A percentile compares a stretch with the other conserved stretches of the same genome.
phyloP scores from a whole-genome alignment of 495 filamentous ascomycete species.

The Trichoderma reesei region DNA sequence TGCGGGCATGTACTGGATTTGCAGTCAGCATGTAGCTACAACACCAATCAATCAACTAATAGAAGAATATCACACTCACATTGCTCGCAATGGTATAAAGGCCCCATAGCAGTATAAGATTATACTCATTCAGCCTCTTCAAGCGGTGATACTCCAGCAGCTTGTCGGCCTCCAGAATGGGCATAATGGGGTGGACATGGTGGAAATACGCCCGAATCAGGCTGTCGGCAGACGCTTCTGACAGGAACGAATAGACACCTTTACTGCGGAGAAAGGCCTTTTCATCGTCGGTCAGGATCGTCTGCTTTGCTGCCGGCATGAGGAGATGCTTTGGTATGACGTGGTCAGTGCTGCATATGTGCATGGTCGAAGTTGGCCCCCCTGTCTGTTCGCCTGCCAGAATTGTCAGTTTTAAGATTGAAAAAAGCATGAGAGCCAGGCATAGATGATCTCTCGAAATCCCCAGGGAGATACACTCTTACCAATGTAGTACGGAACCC shows the following conservation, averaged over 20 bases:
- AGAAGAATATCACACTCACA: not conserved
- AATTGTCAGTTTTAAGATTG: not conserved
- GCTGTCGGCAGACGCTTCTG: not conserved
- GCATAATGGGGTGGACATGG: not conserved
- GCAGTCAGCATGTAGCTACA: not conserved
- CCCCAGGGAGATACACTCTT: not conserved
- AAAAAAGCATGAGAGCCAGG: not conserved
- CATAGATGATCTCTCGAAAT: not conserved
- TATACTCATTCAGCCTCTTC: not conserved
- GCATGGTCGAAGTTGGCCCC: not conserved
- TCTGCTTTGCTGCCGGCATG: not conserved
- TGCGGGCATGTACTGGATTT: not conserved
- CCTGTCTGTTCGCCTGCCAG: not conserved
- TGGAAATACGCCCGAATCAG: not conserved
- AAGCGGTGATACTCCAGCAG: not conserved
- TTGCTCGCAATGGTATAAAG: not conserved
- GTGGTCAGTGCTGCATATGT: not conserved
- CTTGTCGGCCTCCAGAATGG: not conserved
- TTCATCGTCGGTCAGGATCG: not conserved
- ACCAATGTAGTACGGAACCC: not conserved
- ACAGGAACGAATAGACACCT: not conserved
- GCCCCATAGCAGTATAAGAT: not conserved
- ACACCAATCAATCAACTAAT: not conserved
- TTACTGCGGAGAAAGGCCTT: not conserved
- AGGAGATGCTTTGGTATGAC: slow-evolving; percentile 2